Evolutionary conservation across 345 rosid species (phyloP).

Genomic region (Camelina sativa): DNA sequence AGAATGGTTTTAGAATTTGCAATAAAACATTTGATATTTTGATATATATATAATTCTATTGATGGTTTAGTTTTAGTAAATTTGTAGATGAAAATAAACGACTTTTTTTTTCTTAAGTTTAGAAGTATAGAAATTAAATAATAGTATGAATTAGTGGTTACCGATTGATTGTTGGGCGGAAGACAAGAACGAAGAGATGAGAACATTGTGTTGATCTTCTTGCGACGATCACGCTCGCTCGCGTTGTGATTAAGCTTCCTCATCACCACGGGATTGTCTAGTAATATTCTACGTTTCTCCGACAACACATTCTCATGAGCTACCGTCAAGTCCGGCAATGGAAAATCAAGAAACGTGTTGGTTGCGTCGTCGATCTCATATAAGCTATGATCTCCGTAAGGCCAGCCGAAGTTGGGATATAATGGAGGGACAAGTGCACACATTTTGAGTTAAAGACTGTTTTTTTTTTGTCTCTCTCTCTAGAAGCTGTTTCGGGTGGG

Average conservation of each 20-base stretch:
- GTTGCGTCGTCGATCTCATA: background rate
- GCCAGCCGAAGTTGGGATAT: slow-evolving; percentile 33
- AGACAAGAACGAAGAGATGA: slow-evolving; percentile 71
- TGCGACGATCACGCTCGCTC: slow-evolving; percentile 68
- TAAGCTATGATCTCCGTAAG: slow-evolving; percentile 28
- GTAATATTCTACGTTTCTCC: background rate
- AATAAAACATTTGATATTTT: background rate
- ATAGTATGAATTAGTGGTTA: slow-evolving; percentile 30
- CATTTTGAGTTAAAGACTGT: slow-evolving; percentile 23
- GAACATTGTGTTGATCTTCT: slow-evolving; percentile 61
- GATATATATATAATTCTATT: no score
- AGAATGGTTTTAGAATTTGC: background rate
- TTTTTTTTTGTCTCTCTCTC: background rate
- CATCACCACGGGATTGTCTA: slow-evolving; percentile 21
- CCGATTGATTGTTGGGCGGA: slow-evolving; percentile 54
- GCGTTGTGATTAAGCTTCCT: slow-evolving; percentile 74
- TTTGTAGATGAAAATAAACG: background rate
- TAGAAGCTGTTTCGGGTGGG: slow-evolving; percentile 30
- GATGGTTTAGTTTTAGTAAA: no score
- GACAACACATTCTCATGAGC: slow-evolving; percentile 34
- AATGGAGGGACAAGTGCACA: slow-evolving; percentile 43
- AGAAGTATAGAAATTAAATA: background rate
- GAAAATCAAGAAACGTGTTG: slow-evolving; percentile 37
- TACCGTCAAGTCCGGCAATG: slow-evolving; percentile 36
- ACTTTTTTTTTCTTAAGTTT: background rate